These are phyloP conservation scores for Floccularia luteovirens DNA, from an alignment of 768 basidiomycete species.

Conservation along the genomic window DNA sequence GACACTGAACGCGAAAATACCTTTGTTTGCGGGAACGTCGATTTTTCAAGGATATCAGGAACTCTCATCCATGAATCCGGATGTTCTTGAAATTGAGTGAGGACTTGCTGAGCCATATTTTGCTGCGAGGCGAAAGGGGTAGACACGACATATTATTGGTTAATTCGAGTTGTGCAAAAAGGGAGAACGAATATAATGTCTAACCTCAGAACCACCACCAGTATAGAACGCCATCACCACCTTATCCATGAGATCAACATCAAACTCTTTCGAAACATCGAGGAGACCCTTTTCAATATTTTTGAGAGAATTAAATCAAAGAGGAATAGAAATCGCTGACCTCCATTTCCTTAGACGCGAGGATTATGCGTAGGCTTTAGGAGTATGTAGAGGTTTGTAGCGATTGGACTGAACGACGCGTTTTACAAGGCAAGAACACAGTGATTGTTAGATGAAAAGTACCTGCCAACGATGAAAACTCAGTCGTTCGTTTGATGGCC, in stretches of 20 bases:
- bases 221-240: constrained; percentile 92
- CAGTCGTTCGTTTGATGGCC: no score
- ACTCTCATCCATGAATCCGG: constrained; percentile 97
- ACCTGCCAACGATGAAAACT: no score
- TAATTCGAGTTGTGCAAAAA: no score
- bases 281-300: constrained; percentile 69
- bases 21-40: constrained; percentile 82
- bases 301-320: no score
- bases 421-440: no score
- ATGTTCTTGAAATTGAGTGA: constrained; percentile 95
- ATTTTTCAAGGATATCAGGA: constrained; percentile 84
- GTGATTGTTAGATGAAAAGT: no score
- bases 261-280: constrained; percentile 91
- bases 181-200: no score
- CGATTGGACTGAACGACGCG: no score
- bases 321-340: no score
- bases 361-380: no score
- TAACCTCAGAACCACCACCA: constrained; percentile 78
- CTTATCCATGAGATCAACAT: constrained; percentile 88
- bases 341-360: no score
- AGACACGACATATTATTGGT: constrained; percentile 20
- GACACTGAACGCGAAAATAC: constrained; percentile 36
- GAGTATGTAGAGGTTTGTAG: no score
- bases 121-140: constrained; percentile 47
- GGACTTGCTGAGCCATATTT: constrained; percentile 88